Percentiles rank a stretch among this genome's conserved stretches.
These are phyloP conservation scores for Leccinum fibrillosum DNA, from an alignment of 768 basidiomycete genomes.

Conservation along the genomic window DNA sequence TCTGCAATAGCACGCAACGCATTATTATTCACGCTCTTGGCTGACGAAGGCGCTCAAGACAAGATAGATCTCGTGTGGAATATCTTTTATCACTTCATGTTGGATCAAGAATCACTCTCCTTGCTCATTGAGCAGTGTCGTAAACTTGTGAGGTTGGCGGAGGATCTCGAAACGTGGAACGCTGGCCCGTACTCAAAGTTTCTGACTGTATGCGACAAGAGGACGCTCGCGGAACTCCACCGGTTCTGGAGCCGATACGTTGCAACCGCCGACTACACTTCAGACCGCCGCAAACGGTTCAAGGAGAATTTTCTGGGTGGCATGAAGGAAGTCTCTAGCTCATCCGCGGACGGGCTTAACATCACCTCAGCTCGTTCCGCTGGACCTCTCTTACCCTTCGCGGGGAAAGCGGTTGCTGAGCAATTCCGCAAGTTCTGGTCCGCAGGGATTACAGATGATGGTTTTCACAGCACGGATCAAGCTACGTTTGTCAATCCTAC, in stretches of 20 bases:
- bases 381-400: slow-evolving; percentile 21
- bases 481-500: slow-evolving; percentile 28
- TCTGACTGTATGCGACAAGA: slow-evolving; percentile 20
- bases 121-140: slow-evolving; percentile 29
- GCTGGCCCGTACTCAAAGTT: slow-evolving; percentile 27
- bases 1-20: slow-evolving; percentile 27
- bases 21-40: slow-evolving; percentile 27
- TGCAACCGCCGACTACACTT: slow-evolving; percentile 11
- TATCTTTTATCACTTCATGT: slow-evolving; percentile 29
- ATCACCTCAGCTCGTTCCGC: slow-evolving; percentile 25
- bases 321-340: slow-evolving; percentile 11
- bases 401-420: neutral
- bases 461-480: slow-evolving; percentile 9
- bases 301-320: slow-evolving; percentile 19
- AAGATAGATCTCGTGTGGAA: slow-evolving; percentile 26
- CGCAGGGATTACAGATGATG: slow-evolving; percentile 25
- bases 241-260: slow-evolving; percentile 22
- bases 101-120: slow-evolving; percentile 22
- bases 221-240: slow-evolving; percentile 23
- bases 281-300: slow-evolving; percentile 10
- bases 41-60: slow-evolving; percentile 18
- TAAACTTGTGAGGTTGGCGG: slow-evolving; percentile 18
- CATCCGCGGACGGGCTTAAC: neutral
- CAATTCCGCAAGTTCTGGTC: slow-evolving; percentile 29
- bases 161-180: slow-evolving; percentile 22